Base-by-base conservation (phyloP, 2,329 filamentous ascomycete genomes). In the Macrophomina tecta region DNA sequence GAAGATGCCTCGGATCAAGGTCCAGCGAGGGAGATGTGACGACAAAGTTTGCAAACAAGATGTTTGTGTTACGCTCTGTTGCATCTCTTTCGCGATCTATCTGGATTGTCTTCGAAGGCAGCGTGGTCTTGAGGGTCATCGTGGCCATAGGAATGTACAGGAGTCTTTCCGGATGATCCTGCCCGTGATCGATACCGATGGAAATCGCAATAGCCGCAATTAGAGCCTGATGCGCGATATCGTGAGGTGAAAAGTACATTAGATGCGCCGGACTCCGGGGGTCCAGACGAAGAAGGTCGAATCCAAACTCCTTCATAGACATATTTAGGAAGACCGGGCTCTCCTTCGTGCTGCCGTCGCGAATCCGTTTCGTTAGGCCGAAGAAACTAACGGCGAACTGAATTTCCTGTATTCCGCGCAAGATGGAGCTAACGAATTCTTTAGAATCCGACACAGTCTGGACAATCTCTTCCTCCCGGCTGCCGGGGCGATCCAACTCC, bases 101-200 rank as follows among this genome's bases (percentile, higher is more conserved):
- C 75, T 94, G 91, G 11, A 99, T 90, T 0, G 94, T 97, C 79
- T 98, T 97, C 12, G 95, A 96, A 5, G 94, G 94, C 7, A 98
- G 81, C 0, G 96, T 99, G 0, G 95, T 98, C 77, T 94, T 93
- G 68, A 98, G 88, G 0, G 90, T 99, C 2, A 94, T 97, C 1
- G 95, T 99, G 23, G 94, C 92, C 95, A 99, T 98, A 0, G 95
- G 95, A 51, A 99, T 87, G 76, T 99, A 99, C 28, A 97, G 81
- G 67, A 99, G 86, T 64, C 94, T 89, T 76, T 97, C 93, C 0
- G 92, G 90, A 72, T 91, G 91, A 8, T 91, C 91, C 34, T 90
- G 88, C n/a, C 93, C 92, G 76, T 97, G 93, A 73, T 97, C 94
- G 42, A 99, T 84, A 46, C 93, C 95, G 67, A 98, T 85, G 0